phyloP scores from a whole-genome alignment of 2,329 filamentous ascomycete genomes.

The Alternaria arborescens region DNA sequence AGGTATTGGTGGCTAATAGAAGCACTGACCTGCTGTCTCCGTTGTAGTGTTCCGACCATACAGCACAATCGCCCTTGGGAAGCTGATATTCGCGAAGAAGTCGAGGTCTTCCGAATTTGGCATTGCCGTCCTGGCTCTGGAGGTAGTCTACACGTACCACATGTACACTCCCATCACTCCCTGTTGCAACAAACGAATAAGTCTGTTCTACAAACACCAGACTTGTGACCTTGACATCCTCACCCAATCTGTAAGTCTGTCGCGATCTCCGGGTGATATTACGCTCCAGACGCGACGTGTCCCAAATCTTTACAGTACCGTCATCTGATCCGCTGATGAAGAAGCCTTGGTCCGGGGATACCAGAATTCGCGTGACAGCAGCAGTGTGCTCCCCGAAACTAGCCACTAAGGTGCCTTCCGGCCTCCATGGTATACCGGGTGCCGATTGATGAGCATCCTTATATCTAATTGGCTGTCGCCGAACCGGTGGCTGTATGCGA shows the following conservation, averaged over 20 bases:
- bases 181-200: slow-evolving; percentile 91
- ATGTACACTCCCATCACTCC: slow-evolving; percentile 82
- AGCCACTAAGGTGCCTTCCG: slow-evolving; percentile 82
- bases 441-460: slow-evolving; percentile 60
- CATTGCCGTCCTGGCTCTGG: slow-evolving; percentile 62
- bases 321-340: slow-evolving; percentile 95
- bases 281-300: slow-evolving; percentile 85
- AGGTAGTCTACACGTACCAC: slow-evolving; percentile 82
- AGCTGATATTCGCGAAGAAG: slow-evolving; percentile 79
- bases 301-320: slow-evolving; percentile 91
- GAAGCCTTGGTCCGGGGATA: slow-evolving; percentile 90
- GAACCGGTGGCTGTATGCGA: slow-evolving; percentile 73
- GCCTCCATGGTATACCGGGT: slow-evolving; percentile 75
- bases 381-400: slow-evolving; percentile 88
- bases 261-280: slow-evolving; percentile 89
- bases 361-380: slow-evolving; percentile 80
- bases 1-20: slow-evolving; percentile 84
- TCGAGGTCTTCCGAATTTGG: slow-evolving; percentile 79
- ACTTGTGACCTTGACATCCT: slow-evolving; percentile 76
- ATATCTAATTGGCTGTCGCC: slow-evolving; percentile 61
- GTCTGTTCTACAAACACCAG: slow-evolving; percentile 93
- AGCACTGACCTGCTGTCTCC: slow-evolving; percentile 83
- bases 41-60: slow-evolving; percentile 94
- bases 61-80: slow-evolving; percentile 74
- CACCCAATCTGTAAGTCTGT: slow-evolving; percentile 80